Base-by-base conservation (phyloP, 805 yeast species). In the Myxozyma geophila region DNA sequence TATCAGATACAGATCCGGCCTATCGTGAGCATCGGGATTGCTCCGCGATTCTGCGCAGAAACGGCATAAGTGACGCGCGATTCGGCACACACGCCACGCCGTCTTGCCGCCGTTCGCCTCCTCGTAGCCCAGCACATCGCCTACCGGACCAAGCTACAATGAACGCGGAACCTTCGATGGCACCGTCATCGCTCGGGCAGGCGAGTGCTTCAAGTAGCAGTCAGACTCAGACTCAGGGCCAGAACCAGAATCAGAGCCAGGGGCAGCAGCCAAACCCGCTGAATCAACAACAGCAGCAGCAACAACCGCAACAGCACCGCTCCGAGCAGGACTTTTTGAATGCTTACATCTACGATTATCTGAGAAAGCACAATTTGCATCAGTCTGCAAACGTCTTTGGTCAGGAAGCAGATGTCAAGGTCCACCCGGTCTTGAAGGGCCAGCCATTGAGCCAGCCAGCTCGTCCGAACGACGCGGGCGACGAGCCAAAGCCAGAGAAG, bases 301-400 rank as follows among this genome's bases (percentile, higher is more conserved):
- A 57, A 28, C 62, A 44, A 39, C 49, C 43, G 15, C 54, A 41
- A 36, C 61, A 50, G 36, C 63, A 63, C 50, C 63, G 68, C 37
- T 65, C 68, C 49, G 68, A 65, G 57, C 68, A 63, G 43, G 68
- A 64, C 51, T 58, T 67, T 41, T 77, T 92, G 66, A 89, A 92
- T 74, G 92, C 93, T 7, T 92, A 91, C 74, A 87, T 92, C 43
- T 90, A 91, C 73, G 97, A 92, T 76, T 92, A 90, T 71, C 78
- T 92, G 66, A 72, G 89, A 71, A 92, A 92, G 75, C 85, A 89
- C 58, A 83, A 89, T 36, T 80, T 90, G 54, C 82, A 83, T 12
- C 85, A 84, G 54, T 86, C 96, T 3, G 97, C 97, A 0, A 80
- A 81, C 58, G 83, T 85, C 28, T 91, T 92, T 73, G 84, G 83